phyloP scores from a whole-genome alignment of 345 rosid genomes.

The Abelmoschus esculentus region DNA sequence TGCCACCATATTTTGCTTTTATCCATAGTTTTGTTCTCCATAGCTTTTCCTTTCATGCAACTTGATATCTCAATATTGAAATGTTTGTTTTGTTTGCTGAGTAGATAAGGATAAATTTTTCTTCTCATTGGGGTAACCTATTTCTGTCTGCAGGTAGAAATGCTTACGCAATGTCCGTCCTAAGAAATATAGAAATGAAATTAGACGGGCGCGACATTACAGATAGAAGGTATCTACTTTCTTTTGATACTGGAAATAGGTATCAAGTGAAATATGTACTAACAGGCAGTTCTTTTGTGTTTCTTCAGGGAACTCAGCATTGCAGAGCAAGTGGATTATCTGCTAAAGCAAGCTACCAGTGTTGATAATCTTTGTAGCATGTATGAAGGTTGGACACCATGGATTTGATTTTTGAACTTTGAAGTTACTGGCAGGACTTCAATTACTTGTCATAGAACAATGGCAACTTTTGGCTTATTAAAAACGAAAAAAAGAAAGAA shows the following conservation, averaged over 20 bases:
- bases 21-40: too few species aligned
- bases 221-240: conserved; percentile 44
- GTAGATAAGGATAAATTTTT: not conserved
- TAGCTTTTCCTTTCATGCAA: not conserved
- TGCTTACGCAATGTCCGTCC: conserved; percentile 74
- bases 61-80: not conserved
- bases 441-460: conserved; percentile 9
- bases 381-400: conserved; percentile 99
- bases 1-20: not conserved
- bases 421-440: not conserved
- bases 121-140: not conserved
- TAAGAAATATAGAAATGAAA: conserved; percentile 71
- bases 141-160: conserved; percentile 52
- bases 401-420: conserved; percentile 46
- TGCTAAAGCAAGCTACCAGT: conserved; percentile 77
- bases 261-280: not conserved
- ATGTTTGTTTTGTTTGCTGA: not conserved
- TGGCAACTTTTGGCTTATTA: not conserved
- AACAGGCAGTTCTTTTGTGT: not conserved
- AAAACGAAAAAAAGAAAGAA: not conserved
- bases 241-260: not conserved
- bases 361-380: conserved; percentile 90
- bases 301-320: conserved; percentile 56
- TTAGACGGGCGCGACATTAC: conserved; percentile 70
- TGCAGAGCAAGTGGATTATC: conserved; percentile 77